Conservation (phyloP, 2,329 filamentous ascomycete genomes). For the Malbranchea zuffiana region DNA sequence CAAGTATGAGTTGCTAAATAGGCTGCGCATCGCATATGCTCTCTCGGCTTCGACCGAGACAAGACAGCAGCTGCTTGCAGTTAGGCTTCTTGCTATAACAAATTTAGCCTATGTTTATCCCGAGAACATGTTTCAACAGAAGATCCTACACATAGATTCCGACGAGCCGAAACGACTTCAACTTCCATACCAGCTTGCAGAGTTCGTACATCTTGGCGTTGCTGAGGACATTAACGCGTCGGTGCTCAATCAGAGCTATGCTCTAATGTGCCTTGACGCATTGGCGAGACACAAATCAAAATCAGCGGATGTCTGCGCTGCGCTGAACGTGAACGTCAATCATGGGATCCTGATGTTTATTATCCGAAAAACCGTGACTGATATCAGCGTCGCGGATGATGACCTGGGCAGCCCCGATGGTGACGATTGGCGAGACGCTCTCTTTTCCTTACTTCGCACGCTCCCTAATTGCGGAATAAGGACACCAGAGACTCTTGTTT, state of each 20-base stretch:
- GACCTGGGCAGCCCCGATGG: slow-evolving; percentile 51
- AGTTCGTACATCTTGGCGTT: slow-evolving; percentile 74
- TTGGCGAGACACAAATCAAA: slow-evolving; percentile 68
- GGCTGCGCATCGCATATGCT: slow-evolving; percentile 72
- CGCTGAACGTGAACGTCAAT: slow-evolving; percentile 91
- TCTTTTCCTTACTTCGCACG: slow-evolving; percentile 78
- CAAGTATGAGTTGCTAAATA: slow-evolving; percentile 76
- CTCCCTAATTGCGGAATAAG: slow-evolving; percentile 61
- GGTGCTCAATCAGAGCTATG: slow-evolving; percentile 67
- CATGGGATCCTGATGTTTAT: slow-evolving; percentile 92
- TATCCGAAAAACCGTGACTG: slow-evolving; percentile 77
- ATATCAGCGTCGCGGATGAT: slow-evolving; percentile 56
- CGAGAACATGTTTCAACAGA: slow-evolving; percentile 73
- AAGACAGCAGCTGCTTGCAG: slow-evolving; percentile 64
- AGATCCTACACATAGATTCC: slow-evolving; percentile 73
- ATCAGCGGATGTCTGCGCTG: slow-evolving; percentile 69
- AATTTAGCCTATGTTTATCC: slow-evolving; percentile 84
- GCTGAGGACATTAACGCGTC: slow-evolving; percentile 59
- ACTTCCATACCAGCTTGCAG: slow-evolving; percentile 81
- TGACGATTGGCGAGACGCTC: slow-evolving; percentile 80
- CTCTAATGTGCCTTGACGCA: slow-evolving; percentile 73
- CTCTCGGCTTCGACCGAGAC: slow-evolving; percentile 54
- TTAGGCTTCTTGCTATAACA: slow-evolving; percentile 74
- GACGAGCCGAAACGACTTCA: slow-evolving; percentile 85
- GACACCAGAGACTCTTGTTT: slow-evolving; percentile 71